Evolutionary conservation across 139 green algal genomes (phyloP), one percentile per base, ranked within the genome.

Genomic region (Micractinium conductrix): DNA sequence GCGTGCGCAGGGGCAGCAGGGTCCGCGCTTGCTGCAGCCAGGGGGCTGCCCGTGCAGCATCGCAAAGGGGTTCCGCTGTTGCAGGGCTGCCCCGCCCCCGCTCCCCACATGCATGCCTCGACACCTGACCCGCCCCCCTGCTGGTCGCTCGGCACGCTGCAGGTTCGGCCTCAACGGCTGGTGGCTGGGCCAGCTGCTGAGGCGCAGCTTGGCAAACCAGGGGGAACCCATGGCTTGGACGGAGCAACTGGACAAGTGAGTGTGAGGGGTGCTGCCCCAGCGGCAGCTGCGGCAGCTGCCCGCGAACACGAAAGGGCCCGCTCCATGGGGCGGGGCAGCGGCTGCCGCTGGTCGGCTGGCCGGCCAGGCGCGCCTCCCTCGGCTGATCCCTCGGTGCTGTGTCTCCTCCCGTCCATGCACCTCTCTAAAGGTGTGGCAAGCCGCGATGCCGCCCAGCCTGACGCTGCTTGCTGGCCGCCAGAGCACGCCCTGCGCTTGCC

Each of bases 91-190:
- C n/a, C n/a, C n/a, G n/a, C n/a, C n/a, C n/a, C n/a, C n/a, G n/a
- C n/a, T n/a, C n/a, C n/a, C n/a, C n/a, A n/a, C n/a, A n/a, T n/a
- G n/a, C n/a, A n/a, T n/a, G n/a, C n/a, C n/a, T n/a, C n/a, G n/a
- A n/a, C n/a, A n/a, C n/a, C n/a, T n/a, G n/a, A n/a, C n/a, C n/a
- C n/a, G n/a, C n/a, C n/a, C n/a, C n/a, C n/a, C 42, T 87, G 16
- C 19, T 44, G 10, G 1, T n/a, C n/a, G n/a, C n/a, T n/a, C n/a
- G n/a, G n/a, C n/a, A n/a, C n/a, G n/a, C n/a, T n/a, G n/a, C n/a
- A n/a, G n/a, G n/a, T n/a, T n/a, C n/a, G n/a, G n/a, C n/a, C n/a
- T 83, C 38, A 87, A 87, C 14, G 60, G 28, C 35, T 71, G 53
- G 48, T 81, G 50, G 30, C 48, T 81, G 37, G 55, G 53, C 1